Evolutionary conservation across 805 yeast species (phyloP), one percentile per base, ranked within the genome.

Genomic region (Myxozyma kluyveri): DNA sequence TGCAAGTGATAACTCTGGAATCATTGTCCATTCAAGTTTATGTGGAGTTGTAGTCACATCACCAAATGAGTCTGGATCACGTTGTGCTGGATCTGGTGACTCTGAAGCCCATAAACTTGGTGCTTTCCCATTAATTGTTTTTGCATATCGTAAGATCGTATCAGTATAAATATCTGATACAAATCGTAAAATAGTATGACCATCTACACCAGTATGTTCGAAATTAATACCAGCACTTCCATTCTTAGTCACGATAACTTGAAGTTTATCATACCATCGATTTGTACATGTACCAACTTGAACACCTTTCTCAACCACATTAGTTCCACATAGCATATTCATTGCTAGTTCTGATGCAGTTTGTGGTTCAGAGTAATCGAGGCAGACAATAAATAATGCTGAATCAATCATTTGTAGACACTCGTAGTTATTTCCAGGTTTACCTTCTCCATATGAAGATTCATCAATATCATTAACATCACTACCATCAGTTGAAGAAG

Each of bases 211-310:
- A 0, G 97, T 69, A 52, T 47, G 80, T 65, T 89, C 97, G 66
- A 89, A 89, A 68, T 90, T 89, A 60, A 89, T 83, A 26, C 97
- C 97, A 1, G 93, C 96, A 68, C 86, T 86, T 22, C 95, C 95
- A 68, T 89, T 88, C 66, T 82, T 81, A 3, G 96, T 88, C 49
- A 89, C 80, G 48, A 89, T 89, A 59, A 89, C 76, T 69, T 89
- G 96, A 58, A 89, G 71, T 70, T 89, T 89, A 70, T 89, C 97
- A 67, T 88, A 89, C 96, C 96, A 89, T 67, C 97, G 75, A 69
- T 89, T 89, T 31, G 96, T 85, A 70, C 96, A 88, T 3, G 96
- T 88, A 53, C 97, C 97, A 31, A 85, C 84, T 71, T 89, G 97
- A 45, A 88, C 82, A 61, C 96, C 96, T 61, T 86, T 80, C 56